Percentiles rank a stretch among this genome's conserved stretches.
Conservation (phyloP, 2,329 filamentous ascomycete species). For the Huntiella moniliformis region DNA sequence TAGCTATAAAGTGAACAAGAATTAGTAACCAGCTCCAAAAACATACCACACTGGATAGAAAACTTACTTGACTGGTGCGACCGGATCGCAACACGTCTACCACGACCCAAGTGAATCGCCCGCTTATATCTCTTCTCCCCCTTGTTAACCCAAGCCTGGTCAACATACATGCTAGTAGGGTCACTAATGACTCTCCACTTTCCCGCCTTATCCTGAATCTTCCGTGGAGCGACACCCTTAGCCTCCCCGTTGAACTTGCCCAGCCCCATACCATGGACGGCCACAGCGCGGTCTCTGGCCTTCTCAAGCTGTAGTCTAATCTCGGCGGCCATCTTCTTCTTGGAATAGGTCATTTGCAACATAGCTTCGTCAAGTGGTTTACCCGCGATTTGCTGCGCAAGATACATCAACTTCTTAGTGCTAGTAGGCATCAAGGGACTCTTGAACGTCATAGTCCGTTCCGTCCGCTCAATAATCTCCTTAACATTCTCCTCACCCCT, state of each 20-base stretch:
- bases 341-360: slow-evolving; percentile 83
- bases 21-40: neutral
- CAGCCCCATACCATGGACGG: slow-evolving; percentile 69
- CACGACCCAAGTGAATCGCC: slow-evolving; percentile 58
- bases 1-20: slow-evolving; percentile 29
- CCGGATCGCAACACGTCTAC: slow-evolving; percentile 46
- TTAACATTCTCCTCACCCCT: slow-evolving; percentile 31
- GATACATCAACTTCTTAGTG: slow-evolving; percentile 74
- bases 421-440: slow-evolving; percentile 64
- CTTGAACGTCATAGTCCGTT: slow-evolving; percentile 36
- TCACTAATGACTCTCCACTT: slow-evolving; percentile 52
- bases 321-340: slow-evolving; percentile 78
- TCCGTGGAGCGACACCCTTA: slow-evolving; percentile 15
- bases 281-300: slow-evolving; percentile 65
- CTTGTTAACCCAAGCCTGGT: slow-evolving; percentile 81
- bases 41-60: neutral
- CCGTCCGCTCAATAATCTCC: slow-evolving; percentile 47
- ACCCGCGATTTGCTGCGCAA: slow-evolving; percentile 76
- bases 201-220: slow-evolving; percentile 58
- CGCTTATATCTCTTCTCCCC: slow-evolving; percentile 40
- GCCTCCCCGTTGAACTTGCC: slow-evolving; percentile 23
- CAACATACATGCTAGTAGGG: slow-evolving; percentile 70
- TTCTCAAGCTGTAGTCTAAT: slow-evolving; percentile 62
- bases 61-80: slow-evolving; percentile 59
- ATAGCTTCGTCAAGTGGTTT: slow-evolving; percentile 92